A percentile compares a stretch with the other conserved stretches of the same genome.
Conservation (phyloP, 305 asterid species). For the Withania somnifera region DNA sequence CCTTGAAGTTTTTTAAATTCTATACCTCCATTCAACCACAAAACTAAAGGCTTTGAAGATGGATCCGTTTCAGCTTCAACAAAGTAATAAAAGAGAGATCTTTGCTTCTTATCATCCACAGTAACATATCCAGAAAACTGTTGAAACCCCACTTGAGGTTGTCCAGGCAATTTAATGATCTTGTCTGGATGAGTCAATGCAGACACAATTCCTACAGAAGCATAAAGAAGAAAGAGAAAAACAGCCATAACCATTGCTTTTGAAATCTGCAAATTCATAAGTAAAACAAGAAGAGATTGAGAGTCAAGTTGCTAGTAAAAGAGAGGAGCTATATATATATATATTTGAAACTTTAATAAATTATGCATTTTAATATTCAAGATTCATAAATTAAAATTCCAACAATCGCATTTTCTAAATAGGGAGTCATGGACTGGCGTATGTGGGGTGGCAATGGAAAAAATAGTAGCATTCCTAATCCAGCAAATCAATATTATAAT, state of each 20-base stretch:
- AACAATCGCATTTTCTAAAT: background rate
- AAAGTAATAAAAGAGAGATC: slow-evolving; percentile 55
- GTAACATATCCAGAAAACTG: slow-evolving; percentile 55
- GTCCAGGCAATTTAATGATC: slow-evolving; percentile 47
- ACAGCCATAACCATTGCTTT: slow-evolving; percentile 11
- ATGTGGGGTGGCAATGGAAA: too few relatives aligned
- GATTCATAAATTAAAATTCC: background rate
- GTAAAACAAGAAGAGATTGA: background rate
- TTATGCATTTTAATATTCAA: background rate
- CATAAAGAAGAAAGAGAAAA: slow-evolving; percentile 25
- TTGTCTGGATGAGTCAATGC: slow-evolving; percentile 33
- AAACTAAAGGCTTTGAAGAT: slow-evolving; percentile 46
- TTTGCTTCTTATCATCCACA: slow-evolving; percentile 41
- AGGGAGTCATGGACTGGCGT: slow-evolving; percentile 21
- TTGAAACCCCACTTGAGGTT: slow-evolving; percentile 43
- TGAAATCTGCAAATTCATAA: slow-evolving; percentile 9
- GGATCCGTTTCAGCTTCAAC: slow-evolving; percentile 53
- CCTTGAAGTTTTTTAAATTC: background rate
- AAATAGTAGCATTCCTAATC: slow-evolving; percentile 17
- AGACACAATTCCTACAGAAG: slow-evolving; percentile 16
- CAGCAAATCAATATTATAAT: slow-evolving; percentile 4
- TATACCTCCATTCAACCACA: slow-evolving; percentile 72
- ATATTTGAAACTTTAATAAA: background rate
- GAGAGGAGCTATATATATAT: slow-evolving; percentile 6
- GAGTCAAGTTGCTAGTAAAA: background rate